Evolutionary conservation across 805 yeast genomes (phyloP).

Genomic region (Hermanozyma aechmeae): DNA sequence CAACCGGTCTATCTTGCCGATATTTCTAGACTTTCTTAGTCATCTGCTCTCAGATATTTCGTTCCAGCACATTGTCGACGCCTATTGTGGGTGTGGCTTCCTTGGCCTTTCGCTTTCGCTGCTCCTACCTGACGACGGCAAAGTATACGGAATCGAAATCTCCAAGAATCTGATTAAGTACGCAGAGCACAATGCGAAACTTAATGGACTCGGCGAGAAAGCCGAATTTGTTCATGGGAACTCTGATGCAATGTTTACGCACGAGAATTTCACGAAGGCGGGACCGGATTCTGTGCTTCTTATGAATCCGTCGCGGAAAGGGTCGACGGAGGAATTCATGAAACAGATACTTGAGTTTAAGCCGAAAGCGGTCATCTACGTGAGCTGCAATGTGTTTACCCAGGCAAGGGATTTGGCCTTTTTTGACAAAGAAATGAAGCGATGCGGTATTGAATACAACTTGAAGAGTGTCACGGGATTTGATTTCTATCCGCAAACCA

Average conservation of each 20-base stretch:
- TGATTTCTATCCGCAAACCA: slow-evolving; percentile 48
- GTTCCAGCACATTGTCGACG: slow-evolving; percentile 25
- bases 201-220: slow-evolving; percentile 23
- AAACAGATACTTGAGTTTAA: slow-evolving; percentile 25
- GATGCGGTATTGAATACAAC: too few species aligned
- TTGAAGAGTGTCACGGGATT: slow-evolving; percentile 24
- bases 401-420: slow-evolving; percentile 34
- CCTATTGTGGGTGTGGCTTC: slow-evolving; percentile 40
- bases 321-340: slow-evolving; percentile 25
- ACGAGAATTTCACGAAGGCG: slow-evolving; percentile 13
- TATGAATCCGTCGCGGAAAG: slow-evolving; percentile 39
- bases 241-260: slow-evolving; percentile 26
- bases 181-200: slow-evolving; percentile 29
- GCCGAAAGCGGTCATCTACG: slow-evolving; percentile 29
- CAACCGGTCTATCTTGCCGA: slow-evolving; percentile 27
- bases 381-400: slow-evolving; percentile 37
- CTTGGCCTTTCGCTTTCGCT: slow-evolving; percentile 29
- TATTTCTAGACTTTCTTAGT: slow-evolving; percentile 22
- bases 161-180: slow-evolving; percentile 21
- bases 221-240: slow-evolving; percentile 27
- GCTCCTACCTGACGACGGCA: slow-evolving; percentile 18
- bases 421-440: slow-evolving; percentile 11
- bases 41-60: slow-evolving; percentile 3
- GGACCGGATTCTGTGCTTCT: slow-evolving; percentile 28
- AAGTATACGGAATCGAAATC: slow-evolving; percentile 34